Evolutionary conservation across 2,329 filamentous ascomycete genomes (phyloP).

Genomic region (Trichoderma pleuroti): DNA sequence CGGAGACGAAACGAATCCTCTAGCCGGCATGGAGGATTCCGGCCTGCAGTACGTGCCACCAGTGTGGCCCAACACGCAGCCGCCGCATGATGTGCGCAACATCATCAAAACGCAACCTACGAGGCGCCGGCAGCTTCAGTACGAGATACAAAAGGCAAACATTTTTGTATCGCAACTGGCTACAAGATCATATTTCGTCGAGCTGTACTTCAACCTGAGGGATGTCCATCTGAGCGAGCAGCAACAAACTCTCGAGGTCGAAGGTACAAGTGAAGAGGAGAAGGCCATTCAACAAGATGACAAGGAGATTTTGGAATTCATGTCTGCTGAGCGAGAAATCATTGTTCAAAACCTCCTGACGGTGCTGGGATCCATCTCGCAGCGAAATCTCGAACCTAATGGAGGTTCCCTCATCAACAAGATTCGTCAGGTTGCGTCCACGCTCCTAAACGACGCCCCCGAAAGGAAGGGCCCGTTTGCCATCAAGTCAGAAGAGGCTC

Average conservation of each 20-base stretch:
- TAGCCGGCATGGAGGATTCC: constrained; percentile 42
- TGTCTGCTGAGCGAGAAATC: constrained; percentile 73
- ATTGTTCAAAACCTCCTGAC: constrained; percentile 76
- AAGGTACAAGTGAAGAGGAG: constrained; percentile 35
- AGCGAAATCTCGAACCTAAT: constrained; percentile 78
- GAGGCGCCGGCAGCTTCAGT: constrained; percentile 61
- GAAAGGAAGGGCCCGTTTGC: constrained; percentile 51
- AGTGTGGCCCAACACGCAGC: constrained; percentile 44
- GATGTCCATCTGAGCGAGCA: constrained; percentile 58
- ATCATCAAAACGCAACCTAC: constrained; percentile 47
- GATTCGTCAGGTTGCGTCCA: constrained; percentile 79
- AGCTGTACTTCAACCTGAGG: constrained; percentile 76
- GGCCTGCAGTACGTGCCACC: constrained; percentile 52
- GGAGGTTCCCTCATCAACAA: constrained; percentile 69
- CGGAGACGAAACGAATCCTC: constrained; percentile 34
- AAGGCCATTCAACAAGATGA: constrained; percentile 40
- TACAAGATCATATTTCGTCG: constrained; percentile 79
- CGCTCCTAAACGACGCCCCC: constrained; percentile 60
- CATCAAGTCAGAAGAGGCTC: constrained; percentile 63
- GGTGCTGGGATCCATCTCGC: constrained; percentile 72
- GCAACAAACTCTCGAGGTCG: constrained; percentile 32
- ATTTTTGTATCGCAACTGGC: constrained; percentile 79
- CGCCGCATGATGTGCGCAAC: constrained; percentile 49
- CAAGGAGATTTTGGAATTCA: constrained; percentile 55
- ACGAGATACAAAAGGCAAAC: constrained; percentile 89